These are phyloP conservation scores for Leccinum pachyderme DNA, from an alignment of 1,284 basidiomycete genomes.

Conservation along the genomic window DNA sequence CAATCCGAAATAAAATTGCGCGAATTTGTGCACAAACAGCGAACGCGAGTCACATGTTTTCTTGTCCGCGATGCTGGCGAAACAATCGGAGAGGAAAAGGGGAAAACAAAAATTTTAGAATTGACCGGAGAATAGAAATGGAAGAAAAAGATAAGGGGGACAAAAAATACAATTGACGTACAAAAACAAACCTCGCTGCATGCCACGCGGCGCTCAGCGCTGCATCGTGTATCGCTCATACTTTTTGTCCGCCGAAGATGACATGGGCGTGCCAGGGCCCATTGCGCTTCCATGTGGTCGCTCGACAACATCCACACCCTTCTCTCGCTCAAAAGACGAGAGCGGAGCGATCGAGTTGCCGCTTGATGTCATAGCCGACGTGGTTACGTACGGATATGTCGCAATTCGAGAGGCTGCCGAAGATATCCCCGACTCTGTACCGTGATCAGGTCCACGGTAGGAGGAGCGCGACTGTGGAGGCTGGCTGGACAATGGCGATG, in stretches of 20 bases:
- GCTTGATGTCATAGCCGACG: slow-evolving; percentile 24
- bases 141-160: background rate
- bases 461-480: slow-evolving; percentile 28
- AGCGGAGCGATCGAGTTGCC: slow-evolving; percentile 32
- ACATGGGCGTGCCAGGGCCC: background rate
- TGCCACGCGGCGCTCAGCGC: slow-evolving; percentile 13
- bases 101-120: background rate
- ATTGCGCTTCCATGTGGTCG: background rate
- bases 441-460: slow-evolving; percentile 25
- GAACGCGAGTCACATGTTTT: background rate
- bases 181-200: background rate
- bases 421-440: slow-evolving; percentile 16
- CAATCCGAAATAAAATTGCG: background rate
- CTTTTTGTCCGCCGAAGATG: slow-evolving; percentile 24
- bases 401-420: slow-evolving; percentile 25
- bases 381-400: slow-evolving; percentile 35
- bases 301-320: slow-evolving; percentile 7
- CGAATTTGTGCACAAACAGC: background rate
- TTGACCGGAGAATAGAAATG: background rate
- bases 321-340: slow-evolving; percentile 58
- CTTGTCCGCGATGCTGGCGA: background rate
- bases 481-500: slow-evolving; percentile 48
- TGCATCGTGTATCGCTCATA: slow-evolving; percentile 32
- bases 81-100: background rate
- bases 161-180: slow-evolving; percentile 2